A percentile compares a stretch with the other conserved stretches of the same genome.
These are phyloP conservation scores for Aspergillus unguis DNA, from an alignment of 2,329 filamentous ascomycete species.

Conservation along the genomic window DNA sequence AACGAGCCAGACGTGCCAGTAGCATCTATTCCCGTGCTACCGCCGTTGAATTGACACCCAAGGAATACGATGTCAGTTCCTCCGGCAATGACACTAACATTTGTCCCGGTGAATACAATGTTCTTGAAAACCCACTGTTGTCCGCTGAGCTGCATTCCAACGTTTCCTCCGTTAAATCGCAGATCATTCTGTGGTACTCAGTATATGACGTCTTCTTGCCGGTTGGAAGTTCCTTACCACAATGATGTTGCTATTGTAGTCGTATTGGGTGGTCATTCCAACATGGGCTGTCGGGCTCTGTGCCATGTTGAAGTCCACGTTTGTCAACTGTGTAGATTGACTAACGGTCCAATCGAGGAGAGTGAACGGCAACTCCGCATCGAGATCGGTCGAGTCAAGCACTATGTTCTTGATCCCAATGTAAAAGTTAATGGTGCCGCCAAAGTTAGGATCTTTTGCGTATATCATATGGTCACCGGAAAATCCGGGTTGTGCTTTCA, in stretches of 20 bases:
- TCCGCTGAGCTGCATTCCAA: conserved; percentile 31
- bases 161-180: conserved; percentile 26
- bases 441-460: conserved; percentile 37
- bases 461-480: conserved; percentile 55
- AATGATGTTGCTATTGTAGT: conserved; percentile 28
- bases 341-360: conserved; percentile 40
- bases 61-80: conserved; percentile 28
- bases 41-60: conserved; percentile 24
- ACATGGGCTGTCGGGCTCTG: conserved; percentile 29
- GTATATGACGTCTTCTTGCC: not conserved
- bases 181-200: conserved; percentile 22
- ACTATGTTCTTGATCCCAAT: conserved; percentile 39
- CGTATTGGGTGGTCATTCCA: conserved; percentile 32
- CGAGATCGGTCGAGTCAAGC: conserved; percentile 34
- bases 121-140: conserved; percentile 44
- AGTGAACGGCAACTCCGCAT: conserved; percentile 25
- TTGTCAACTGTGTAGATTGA: conserved; percentile 39
- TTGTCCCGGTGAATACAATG: conserved; percentile 59
- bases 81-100: conserved; percentile 48
- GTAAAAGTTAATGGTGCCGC: conserved; percentile 36
- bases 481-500: conserved; percentile 54
- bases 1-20: conserved; percentile 22
- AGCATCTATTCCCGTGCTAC: conserved; percentile 25
- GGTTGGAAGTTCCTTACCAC: conserved; percentile 23
- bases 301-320: conserved; percentile 39